Evolutionary conservation across 495 filamentous ascomycete species (phyloP).

Genomic region (Hypomontagnella monticulosa): DNA sequence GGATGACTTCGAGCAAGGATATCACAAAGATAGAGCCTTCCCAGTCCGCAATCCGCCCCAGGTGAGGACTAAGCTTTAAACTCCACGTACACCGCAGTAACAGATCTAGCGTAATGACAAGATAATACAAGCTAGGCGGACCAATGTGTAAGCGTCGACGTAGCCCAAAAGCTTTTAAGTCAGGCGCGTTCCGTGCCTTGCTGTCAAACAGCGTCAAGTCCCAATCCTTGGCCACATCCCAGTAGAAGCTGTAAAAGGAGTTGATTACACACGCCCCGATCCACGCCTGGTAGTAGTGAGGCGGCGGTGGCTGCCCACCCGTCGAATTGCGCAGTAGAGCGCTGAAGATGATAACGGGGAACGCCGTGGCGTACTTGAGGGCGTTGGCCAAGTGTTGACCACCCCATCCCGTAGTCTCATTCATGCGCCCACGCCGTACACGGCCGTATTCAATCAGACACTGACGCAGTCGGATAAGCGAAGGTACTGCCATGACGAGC

Average conservation of each 20-base stretch:
- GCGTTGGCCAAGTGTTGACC: conserved; percentile 92
- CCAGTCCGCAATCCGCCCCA: conserved; percentile 83
- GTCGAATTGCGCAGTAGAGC: conserved; percentile 76
- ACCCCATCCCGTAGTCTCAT: conserved; percentile 65
- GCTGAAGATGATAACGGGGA: conserved; percentile 85
- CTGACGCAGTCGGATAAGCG: conserved; percentile 86
- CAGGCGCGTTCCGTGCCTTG: conserved; percentile 58
- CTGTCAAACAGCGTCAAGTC: conserved; percentile 82
- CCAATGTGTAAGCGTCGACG: conserved; percentile 77
- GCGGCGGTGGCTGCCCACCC: conserved; percentile 50
- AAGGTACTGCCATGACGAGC: conserved; percentile 81
- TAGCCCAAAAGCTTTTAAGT: conserved; percentile 73
- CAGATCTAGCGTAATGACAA: conserved; percentile 80
- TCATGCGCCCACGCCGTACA: conserved; percentile 64
- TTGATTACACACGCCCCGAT: conserved; percentile 74
- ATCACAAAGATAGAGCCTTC: conserved; percentile 88
- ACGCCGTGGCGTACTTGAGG: conserved; percentile 88
- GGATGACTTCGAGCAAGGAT: conserved; percentile 82
- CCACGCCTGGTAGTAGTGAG: conserved; percentile 63
- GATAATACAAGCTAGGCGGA: conserved; percentile 77
- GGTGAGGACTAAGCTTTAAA: conserved; percentile 79
- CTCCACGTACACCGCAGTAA: conserved; percentile 89
- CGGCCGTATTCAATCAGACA: conserved; percentile 89
- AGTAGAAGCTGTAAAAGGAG: conserved; percentile 93
- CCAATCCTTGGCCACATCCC: conserved; percentile 98